A percentile compares a stretch with the other conserved stretches of the same genome.
Evolutionary conservation across 306 rosid species (phyloP).

Genomic region (Citrullus amarus): DNA sequence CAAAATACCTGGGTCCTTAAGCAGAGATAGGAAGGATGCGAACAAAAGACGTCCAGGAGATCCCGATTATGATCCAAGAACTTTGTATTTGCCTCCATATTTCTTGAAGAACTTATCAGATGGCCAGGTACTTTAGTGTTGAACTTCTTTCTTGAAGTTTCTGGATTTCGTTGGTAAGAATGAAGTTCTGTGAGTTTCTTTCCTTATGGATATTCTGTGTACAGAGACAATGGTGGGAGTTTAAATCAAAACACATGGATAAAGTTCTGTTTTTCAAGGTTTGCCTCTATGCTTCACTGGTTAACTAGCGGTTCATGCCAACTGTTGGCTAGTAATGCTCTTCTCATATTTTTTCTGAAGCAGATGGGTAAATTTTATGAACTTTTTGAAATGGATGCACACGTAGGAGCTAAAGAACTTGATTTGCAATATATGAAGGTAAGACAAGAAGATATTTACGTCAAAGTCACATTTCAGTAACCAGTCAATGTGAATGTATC

Average conservation of each 20-base stretch:
- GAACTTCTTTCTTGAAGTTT: neutral
- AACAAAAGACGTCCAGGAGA: slow-evolving; percentile 58
- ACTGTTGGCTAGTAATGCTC: slow-evolving; percentile 13
- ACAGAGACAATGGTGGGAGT: slow-evolving; percentile 99
- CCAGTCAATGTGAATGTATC: neutral
- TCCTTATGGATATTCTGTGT: neutral
- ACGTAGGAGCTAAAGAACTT: slow-evolving; percentile 72
- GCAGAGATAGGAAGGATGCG: slow-evolving; percentile 61
- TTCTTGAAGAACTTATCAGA: slow-evolving; percentile 59
- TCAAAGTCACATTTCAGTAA: neutral
- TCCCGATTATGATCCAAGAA: slow-evolving; percentile 65
- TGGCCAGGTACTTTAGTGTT: slow-evolving; percentile 50
- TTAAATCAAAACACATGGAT: slow-evolving; percentile 92
- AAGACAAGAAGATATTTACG: slow-evolving; percentile 6
- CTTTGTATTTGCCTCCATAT: slow-evolving; percentile 61
- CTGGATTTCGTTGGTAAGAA: neutral
- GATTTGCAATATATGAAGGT: slow-evolving; percentile 94
- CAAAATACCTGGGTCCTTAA: slow-evolving; percentile 18
- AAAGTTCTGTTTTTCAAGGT: slow-evolving; percentile 94
- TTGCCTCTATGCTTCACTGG: slow-evolving; percentile 5
- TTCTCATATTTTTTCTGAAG: slow-evolving; percentile 15
- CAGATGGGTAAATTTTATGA: slow-evolving; percentile 97
- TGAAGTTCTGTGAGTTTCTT: neutral
- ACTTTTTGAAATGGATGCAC: slow-evolving; percentile 98
- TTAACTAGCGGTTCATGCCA: slow-evolving; percentile 9